A percentile compares a stretch with the other conserved stretches of the same genome.
Conservation (phyloP, 768 basidiomycete genomes). For the Tricholoma terreum region DNA sequence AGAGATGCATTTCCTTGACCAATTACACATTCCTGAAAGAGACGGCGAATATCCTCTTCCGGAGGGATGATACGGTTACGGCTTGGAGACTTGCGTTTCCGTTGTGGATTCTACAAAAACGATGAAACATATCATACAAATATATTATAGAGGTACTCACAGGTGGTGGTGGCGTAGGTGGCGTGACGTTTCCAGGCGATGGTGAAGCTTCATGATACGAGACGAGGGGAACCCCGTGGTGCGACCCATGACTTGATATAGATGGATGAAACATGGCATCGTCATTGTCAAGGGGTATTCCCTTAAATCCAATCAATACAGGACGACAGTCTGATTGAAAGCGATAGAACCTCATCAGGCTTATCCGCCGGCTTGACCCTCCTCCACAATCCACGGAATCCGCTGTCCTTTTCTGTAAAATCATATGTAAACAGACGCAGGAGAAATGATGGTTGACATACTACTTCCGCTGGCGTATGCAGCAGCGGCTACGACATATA, state of each 20-base stretch:
- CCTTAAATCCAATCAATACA: slow-evolving; percentile 33
- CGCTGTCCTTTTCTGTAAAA: slow-evolving; percentile 33
- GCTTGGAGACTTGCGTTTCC: slow-evolving; percentile 37
- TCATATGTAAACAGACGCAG: neutral
- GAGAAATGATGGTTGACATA: slow-evolving; percentile 21
- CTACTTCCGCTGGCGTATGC: slow-evolving; percentile 61
- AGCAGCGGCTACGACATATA: slow-evolving; percentile 81
- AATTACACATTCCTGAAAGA: slow-evolving; percentile 84
- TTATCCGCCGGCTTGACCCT: slow-evolving; percentile 78
- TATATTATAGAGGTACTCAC: slow-evolving; percentile 14
- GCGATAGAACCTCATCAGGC: slow-evolving; percentile 62
- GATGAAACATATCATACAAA: slow-evolving; percentile 8
- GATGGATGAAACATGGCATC: slow-evolving; percentile 81
- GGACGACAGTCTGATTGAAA: neutral
- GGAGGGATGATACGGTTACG: slow-evolving; percentile 55
- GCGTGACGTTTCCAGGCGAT: slow-evolving; percentile 20
- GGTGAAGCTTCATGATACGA: slow-evolving; percentile 36
- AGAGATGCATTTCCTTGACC: slow-evolving; percentile 78
- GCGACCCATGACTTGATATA: slow-evolving; percentile 37
- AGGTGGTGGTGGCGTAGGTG: slow-evolving; percentile 25
- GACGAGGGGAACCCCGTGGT: slow-evolving; percentile 35
- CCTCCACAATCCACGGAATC: slow-evolving; percentile 74
- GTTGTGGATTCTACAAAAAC: slow-evolving; percentile 17
- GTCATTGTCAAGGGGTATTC: slow-evolving; percentile 73
- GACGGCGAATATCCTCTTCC: slow-evolving; percentile 80